Evolutionary conservation across 306 rosid species (phyloP).

Genomic region (Gleditsia sinensis): DNA sequence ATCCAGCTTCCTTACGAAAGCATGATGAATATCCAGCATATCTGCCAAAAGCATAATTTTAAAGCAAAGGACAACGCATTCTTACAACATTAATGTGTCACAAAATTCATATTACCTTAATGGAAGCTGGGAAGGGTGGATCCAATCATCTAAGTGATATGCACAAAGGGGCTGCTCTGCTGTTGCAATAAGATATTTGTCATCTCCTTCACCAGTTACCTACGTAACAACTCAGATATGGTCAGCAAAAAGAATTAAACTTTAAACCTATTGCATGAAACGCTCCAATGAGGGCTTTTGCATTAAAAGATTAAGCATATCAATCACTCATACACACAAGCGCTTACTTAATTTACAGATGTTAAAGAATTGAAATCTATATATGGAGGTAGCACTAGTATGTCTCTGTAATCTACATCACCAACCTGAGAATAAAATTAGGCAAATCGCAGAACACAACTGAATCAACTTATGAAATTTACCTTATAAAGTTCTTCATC

Average conservation of each 20-base stretch:
- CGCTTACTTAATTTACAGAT: background rate
- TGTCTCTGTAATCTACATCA: slow-evolving; percentile 38
- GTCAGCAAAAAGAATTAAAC: background rate
- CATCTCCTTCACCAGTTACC: slow-evolving; percentile 99
- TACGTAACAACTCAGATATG: slow-evolving; percentile 32
- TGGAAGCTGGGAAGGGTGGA: slow-evolving; percentile 92
- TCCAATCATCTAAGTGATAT: slow-evolving; percentile 90
- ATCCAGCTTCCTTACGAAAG: slow-evolving; percentile 97
- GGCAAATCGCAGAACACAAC: background rate
- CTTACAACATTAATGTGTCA: background rate
- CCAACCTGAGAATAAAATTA: background rate
- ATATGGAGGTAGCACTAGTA: background rate
- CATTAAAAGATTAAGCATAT: slow-evolving; percentile 6
- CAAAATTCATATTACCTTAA: slow-evolving; percentile 56
- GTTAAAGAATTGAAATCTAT: background rate
- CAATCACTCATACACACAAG: background rate
- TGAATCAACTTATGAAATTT: slow-evolving; percentile 21
- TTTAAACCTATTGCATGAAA: background rate
- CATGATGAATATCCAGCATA: slow-evolving; percentile 98
- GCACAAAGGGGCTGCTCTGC: slow-evolving; percentile 97
- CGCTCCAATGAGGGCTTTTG: background rate
- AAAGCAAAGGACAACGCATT: background rate
- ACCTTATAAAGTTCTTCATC: slow-evolving; percentile 99
- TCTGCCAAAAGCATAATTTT: slow-evolving; percentile 43
- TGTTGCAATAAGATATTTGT: slow-evolving; percentile 95